phyloP scores from a whole-genome alignment of 2,329 filamentous ascomycete species.

The Fonsecaea monophora region DNA sequence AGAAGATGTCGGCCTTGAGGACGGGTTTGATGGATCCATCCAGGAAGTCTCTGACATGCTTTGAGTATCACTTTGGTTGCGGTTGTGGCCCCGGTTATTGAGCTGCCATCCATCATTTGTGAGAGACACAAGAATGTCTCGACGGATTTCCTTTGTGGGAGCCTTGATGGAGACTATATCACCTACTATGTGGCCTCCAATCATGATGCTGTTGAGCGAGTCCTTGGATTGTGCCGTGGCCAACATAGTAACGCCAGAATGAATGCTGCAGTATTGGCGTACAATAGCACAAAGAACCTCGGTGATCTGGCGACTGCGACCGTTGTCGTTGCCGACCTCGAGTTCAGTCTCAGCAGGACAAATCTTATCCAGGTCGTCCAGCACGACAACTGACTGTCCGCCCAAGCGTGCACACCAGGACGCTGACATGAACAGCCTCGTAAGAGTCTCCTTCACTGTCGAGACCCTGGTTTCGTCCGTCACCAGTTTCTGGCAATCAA shows the following conservation, averaged over 20 bases:
- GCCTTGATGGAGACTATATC: constrained; percentile 91
- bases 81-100: constrained; percentile 52
- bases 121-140: constrained; percentile 82
- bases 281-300: constrained; percentile 85
- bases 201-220: constrained; percentile 84
- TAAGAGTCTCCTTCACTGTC: constrained; percentile 87
- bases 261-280: constrained; percentile 79
- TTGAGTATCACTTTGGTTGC: constrained; percentile 45
- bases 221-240: constrained; percentile 95
- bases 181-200: constrained; percentile 88
- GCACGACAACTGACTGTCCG: constrained; percentile 80
- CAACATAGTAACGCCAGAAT: constrained; percentile 82
- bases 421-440: constrained; percentile 82
- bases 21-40: constrained; percentile 74
- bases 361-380: constrained; percentile 92
- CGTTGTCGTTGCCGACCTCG: constrained; percentile 91
- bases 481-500: constrained; percentile 83
- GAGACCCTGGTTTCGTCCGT: constrained; percentile 90
- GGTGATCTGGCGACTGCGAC: constrained; percentile 87
- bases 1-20: constrained; percentile 55
- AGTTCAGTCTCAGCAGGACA: constrained; percentile 94
- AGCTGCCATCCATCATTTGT: constrained; percentile 53
- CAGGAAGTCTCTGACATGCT: constrained; percentile 65
- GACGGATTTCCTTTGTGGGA: constrained; percentile 87
- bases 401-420: constrained; percentile 90